Conservation (phyloP, 169 alveolate species). For the Plasmodium gaboni region DNA sequence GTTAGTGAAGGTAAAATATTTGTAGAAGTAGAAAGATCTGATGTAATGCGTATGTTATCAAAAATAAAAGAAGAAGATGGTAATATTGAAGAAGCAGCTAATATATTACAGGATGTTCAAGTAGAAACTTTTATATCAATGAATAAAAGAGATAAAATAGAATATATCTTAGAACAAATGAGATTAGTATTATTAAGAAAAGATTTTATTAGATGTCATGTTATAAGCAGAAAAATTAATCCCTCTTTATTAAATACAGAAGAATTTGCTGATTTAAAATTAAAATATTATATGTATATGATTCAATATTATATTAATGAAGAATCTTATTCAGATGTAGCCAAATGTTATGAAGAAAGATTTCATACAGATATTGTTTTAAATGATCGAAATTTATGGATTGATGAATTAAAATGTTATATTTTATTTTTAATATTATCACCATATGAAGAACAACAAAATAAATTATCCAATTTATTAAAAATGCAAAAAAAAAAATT, state of each 20-base stretch:
- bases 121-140: slow-evolving; percentile 84
- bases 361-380: slow-evolving; percentile 38
- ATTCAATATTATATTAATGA: slow-evolving; percentile 81
- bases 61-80: slow-evolving; percentile 83
- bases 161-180: slow-evolving; percentile 85
- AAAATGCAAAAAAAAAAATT: slow-evolving; percentile 74
- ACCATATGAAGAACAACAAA: slow-evolving; percentile 71
- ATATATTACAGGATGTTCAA: slow-evolving; percentile 81
- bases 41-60: slow-evolving; percentile 77
- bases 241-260: slow-evolving; percentile 76
- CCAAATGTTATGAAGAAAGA: slow-evolving; percentile 77
- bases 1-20: slow-evolving; percentile 85
- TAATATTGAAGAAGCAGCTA: slow-evolving; percentile 81
- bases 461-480: slow-evolving; percentile 35
- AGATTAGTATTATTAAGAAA: slow-evolving; percentile 80
- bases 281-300: slow-evolving; percentile 83
- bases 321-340: slow-evolving; percentile 77
- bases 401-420: slow-evolving; percentile 68
- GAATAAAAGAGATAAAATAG: slow-evolving; percentile 80
- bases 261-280: slow-evolving; percentile 73
- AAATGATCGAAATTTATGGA: slow-evolving; percentile 41
- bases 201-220: slow-evolving; percentile 84
- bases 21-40: slow-evolving; percentile 84
- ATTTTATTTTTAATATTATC: slow-evolving; percentile 45
- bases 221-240: slow-evolving; percentile 82